Percentiles rank a stretch among this genome's conserved stretches.
Conservation (phyloP, 208 protist species). For the Zelonia costaricensis region DNA sequence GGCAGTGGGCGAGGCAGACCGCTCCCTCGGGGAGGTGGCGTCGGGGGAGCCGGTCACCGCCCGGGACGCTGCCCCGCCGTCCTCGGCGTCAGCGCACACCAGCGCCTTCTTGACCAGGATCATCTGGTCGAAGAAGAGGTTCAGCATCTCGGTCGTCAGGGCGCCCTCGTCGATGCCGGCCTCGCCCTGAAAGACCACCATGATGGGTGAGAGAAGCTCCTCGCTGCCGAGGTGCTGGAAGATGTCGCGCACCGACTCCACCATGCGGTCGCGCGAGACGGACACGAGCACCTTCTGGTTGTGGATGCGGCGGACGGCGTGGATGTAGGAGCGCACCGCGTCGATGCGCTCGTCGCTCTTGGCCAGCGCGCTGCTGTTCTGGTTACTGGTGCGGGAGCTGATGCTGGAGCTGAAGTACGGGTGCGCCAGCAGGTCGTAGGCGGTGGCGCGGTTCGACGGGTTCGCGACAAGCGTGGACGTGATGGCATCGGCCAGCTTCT, state of each 20-base stretch:
- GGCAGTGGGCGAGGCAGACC: no score
- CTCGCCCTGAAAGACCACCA: conserved; percentile 80
- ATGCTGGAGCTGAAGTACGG: conserved; percentile 63
- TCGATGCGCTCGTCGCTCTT: conserved; percentile 63
- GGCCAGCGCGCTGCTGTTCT: conserved; percentile 30
- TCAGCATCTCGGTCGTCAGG: conserved; percentile 74
- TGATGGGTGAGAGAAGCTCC: conserved; percentile 51
- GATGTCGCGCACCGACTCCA: conserved; percentile 60
- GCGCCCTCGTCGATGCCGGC: conserved; percentile 70
- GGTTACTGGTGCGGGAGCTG: conserved; percentile 15
- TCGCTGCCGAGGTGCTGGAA: conserved; percentile 41
- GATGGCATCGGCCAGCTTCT: conserved; percentile 60
- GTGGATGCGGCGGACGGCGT: conserved; percentile 43
- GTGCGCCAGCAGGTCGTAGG: conserved; percentile 56
- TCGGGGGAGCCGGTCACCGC: not conserved
- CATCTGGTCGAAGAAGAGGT: conserved; percentile 69
- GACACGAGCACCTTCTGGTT: conserved; percentile 53
- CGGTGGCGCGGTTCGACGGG: conserved; percentile 30
- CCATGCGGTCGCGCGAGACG: conserved; percentile 62
- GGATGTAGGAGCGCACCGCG: conserved; percentile 62
- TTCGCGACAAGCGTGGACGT: conserved; percentile 35
- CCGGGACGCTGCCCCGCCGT: not conserved
- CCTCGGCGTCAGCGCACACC: conserved; percentile 36
- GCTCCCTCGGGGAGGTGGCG: not conserved
- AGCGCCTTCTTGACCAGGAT: conserved; percentile 45